Conservation (phyloP, 768 basidiomycete genomes). For the Leucosporidium creatinivorum region DNA sequence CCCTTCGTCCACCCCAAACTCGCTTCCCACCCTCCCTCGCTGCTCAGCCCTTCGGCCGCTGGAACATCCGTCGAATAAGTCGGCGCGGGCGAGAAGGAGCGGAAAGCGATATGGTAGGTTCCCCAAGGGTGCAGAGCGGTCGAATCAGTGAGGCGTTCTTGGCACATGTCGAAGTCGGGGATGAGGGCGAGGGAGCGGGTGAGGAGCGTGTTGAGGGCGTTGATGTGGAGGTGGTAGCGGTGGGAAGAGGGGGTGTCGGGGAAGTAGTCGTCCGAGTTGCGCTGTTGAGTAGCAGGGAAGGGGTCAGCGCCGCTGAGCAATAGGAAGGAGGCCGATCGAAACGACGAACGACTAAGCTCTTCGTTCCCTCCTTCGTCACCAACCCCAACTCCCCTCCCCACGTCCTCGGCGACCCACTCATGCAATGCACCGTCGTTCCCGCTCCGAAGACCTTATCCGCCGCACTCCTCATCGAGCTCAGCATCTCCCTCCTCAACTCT, state of each 20-base stretch:
- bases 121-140: slow-evolving; percentile 16
- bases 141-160: background rate
- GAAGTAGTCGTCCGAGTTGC: slow-evolving; percentile 35
- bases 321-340: background rate
- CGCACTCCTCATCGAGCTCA: no score
- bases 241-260: slow-evolving; percentile 30
- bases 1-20: background rate
- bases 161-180: slow-evolving; percentile 35
- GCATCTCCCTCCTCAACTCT: no score
- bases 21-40: background rate
- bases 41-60: background rate
- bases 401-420: slow-evolving; percentile 29
- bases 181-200: slow-evolving; percentile 4
- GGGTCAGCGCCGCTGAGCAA: background rate
- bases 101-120: slow-evolving; percentile 21
- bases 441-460: no score
- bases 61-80: slow-evolving; percentile 25
- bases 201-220: slow-evolving; percentile 21
- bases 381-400: background rate
- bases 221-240: slow-evolving; percentile 30
- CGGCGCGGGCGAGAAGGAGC: slow-evolving; percentile 31
- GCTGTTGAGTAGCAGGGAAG: slow-evolving; percentile 1
- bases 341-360: background rate
- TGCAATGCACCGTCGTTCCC: slow-evolving; percentile 24
- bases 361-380: no score